Evolutionary conservation across 352 stramenopile genomes (phyloP).

Genomic region (Blastocystis sp.): DNA sequence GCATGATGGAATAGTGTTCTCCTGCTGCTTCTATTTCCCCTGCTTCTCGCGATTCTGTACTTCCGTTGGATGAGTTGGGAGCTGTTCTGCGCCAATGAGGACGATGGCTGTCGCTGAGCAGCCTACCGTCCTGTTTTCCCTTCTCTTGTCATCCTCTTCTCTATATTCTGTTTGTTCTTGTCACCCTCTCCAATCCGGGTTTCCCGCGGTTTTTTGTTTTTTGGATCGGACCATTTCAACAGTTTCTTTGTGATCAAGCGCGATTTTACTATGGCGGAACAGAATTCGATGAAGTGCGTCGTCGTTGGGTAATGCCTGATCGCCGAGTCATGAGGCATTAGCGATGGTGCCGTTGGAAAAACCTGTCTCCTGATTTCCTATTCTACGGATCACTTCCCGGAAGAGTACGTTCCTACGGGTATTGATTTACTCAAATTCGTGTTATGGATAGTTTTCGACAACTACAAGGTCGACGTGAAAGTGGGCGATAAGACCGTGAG

Average conservation of each 20-base stretch:
- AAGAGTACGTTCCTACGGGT: slow-evolving; percentile 89
- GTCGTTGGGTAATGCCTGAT: slow-evolving; percentile 51
- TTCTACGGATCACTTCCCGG: slow-evolving; percentile 91
- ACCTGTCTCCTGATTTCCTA: slow-evolving; percentile 93
- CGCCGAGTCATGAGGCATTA: slow-evolving; percentile 70
- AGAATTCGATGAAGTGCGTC: slow-evolving; percentile 55
- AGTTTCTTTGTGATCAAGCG: background rate
- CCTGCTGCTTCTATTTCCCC: slow-evolving; percentile 3
- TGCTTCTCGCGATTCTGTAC: slow-evolving; percentile 4
- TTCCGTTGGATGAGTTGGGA: slow-evolving; percentile 12
- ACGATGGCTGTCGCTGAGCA: no score
- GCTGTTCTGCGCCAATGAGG: background rate
- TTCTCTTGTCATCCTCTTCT: no score
- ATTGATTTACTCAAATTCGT: background rate
- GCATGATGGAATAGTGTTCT: background rate
- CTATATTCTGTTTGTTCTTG: no score
- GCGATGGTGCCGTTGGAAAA: slow-evolving; percentile 90
- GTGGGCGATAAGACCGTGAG: slow-evolving; percentile 89
- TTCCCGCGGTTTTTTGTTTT: no score
- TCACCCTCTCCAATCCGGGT: no score
- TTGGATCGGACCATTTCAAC: no score
- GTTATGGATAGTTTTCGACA: slow-evolving; percentile 72
- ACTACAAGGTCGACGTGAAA: slow-evolving; percentile 75
- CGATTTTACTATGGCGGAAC: slow-evolving; percentile 13
- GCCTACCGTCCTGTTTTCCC: no score